A percentile compares a stretch with the other conserved stretches of the same genome.
Evolutionary conservation across 129 eudicot species (phyloP).

Genomic region (sunflower (Helianthus annuus)): HanXRQr2.0-SUNRISE NC_035445.2:164521457-164521956

Average conservation of each 20-base stretch:
- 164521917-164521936: conserved; percentile 72
- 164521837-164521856: conserved; percentile 77
- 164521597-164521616: conserved; percentile 29
- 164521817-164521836: conserved; percentile 70
- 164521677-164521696: conserved; percentile 21
- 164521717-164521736: conserved; percentile 44
- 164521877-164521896: conserved; percentile 67
- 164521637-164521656: conserved; percentile 30
- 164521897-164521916: conserved; percentile 57
- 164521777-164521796: conserved; percentile 71
- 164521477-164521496: too few relatives aligned
- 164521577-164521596: conserved; percentile 16
- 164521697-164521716: conserved; percentile 38
- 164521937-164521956: conserved; percentile 70
- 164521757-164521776: conserved; percentile 49
- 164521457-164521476: too few relatives aligned
- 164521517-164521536: too few relatives aligned
- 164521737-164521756: conserved; percentile 66
- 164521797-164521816: conserved; percentile 49
- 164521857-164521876: conserved; percentile 63
- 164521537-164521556: conserved; percentile 1
- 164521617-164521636: conserved; percentile 8
- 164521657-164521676: conserved; percentile 32
- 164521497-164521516: too few relatives aligned
- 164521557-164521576: conserved; percentile 19